Conservation (phyloP, 352 stramenopile species). For the Blastocystis sp. region DNA sequence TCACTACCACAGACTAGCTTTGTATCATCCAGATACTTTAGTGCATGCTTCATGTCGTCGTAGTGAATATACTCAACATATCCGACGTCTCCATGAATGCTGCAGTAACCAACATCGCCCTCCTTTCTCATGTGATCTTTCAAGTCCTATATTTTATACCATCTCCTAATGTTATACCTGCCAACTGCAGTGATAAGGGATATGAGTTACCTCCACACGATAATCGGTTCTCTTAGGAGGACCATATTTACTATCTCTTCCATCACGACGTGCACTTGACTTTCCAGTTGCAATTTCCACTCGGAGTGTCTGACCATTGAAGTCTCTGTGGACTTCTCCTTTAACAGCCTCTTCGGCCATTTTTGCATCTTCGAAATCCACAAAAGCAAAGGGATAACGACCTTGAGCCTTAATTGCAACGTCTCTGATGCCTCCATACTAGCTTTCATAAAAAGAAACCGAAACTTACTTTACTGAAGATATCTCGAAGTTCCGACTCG, state of each 20-base stretch:
- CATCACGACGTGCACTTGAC: neutral
- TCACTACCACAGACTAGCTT: neutral
- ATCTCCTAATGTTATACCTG: neutral
- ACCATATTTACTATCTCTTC: constrained; percentile 10
- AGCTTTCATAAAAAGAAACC: neutral
- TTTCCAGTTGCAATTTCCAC: constrained; percentile 45
- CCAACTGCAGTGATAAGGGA: constrained; percentile 57
- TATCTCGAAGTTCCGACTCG: constrained; percentile 24
- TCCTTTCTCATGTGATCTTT: constrained; percentile 58
- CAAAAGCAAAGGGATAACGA: constrained; percentile 13
- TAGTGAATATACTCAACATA: constrained; percentile 42
- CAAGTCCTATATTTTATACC: neutral
- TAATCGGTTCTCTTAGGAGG: neutral
- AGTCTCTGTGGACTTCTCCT: neutral
- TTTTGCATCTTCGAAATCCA: neutral
- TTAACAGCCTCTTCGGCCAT: constrained; percentile 45
- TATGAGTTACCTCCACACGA: constrained; percentile 12
- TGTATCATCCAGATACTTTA: constrained; percentile 50
- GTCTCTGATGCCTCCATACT: constrained; percentile 17
- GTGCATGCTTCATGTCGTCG: constrained; percentile 47
- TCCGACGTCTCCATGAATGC: constrained; percentile 11
- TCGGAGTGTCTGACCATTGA: neutral
- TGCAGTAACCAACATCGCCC: constrained; percentile 25
- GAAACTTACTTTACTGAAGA: neutral
- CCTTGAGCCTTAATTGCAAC: constrained; percentile 12